These are phyloP conservation scores for Globisporangium irregulare DNA, from an alignment of 352 stramenopile species.

Conservation along the genomic window DNA sequence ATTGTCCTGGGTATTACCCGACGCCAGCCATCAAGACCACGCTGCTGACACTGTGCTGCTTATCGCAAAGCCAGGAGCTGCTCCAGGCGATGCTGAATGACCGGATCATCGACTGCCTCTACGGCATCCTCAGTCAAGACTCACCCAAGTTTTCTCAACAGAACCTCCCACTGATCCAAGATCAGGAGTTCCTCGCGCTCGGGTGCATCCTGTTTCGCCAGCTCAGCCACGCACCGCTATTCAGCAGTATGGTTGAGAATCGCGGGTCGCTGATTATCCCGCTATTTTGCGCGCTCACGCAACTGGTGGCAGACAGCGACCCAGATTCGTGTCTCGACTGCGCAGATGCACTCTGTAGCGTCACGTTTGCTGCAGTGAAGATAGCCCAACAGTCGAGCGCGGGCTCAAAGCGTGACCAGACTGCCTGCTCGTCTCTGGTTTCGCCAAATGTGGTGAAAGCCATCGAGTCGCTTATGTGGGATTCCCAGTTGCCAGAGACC, in stretches of 20 bases:
- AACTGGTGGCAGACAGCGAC: slow-evolving; percentile 26
- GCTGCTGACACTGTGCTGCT: slow-evolving; percentile 60
- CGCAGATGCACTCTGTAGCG: slow-evolving; percentile 57
- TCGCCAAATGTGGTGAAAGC: slow-evolving; percentile 30
- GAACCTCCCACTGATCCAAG: slow-evolving; percentile 6
- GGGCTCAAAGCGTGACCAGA: neutral
- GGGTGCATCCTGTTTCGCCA: slow-evolving; percentile 60
- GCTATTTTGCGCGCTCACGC: slow-evolving; percentile 48
- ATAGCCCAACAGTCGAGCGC: neutral
- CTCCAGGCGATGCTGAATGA: slow-evolving; percentile 48
- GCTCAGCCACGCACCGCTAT: slow-evolving; percentile 39
- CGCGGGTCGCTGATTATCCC: slow-evolving; percentile 24
- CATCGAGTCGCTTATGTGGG: slow-evolving; percentile 36
- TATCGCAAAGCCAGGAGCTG: slow-evolving; percentile 39
- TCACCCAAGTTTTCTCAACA: neutral
- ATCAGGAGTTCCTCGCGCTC: slow-evolving; percentile 42
- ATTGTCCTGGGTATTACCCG: slow-evolving; percentile 11
- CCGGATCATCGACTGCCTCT: slow-evolving; percentile 36
- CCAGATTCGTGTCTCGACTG: slow-evolving; percentile 51
- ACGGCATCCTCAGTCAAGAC: slow-evolving; percentile 26
- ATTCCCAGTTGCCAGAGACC: slow-evolving; percentile 42
- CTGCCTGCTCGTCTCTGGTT: slow-evolving; percentile 26
- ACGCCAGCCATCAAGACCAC: slow-evolving; percentile 34
- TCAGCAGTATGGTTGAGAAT: slow-evolving; percentile 21
- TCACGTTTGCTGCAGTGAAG: slow-evolving; percentile 33